phyloP scores from a whole-genome alignment of 768 basidiomycete species.

The Kwoniella pini region DNA sequence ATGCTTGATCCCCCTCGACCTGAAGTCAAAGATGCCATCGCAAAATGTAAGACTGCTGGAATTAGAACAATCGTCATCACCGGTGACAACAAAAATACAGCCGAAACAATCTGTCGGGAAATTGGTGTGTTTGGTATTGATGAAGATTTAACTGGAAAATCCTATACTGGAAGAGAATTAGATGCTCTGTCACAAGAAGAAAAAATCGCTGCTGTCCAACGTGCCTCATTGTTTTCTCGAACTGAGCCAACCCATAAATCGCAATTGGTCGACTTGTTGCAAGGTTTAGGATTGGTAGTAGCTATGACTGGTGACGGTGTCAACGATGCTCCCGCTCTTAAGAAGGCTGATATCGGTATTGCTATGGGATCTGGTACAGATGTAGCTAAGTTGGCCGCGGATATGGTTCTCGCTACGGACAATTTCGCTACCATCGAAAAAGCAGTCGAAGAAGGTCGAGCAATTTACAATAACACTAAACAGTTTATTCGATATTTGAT shows the following conservation, averaged over 20 bases:
- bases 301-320: conserved; percentile 97
- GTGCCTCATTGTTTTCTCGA: conserved; percentile 84
- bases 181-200: conserved; percentile 77
- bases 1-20: conserved; percentile 98
- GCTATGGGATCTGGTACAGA: conserved; percentile 99
- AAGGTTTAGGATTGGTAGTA: conserved; percentile 86
- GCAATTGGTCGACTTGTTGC: conserved; percentile 89
- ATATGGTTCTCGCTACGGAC: conserved; percentile 78
- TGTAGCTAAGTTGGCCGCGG: conserved; percentile 94
- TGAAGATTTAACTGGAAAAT: conserved; percentile 91
- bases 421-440: conserved; percentile 97
- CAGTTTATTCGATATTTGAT: conserved; percentile 98
- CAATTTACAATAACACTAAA: conserved; percentile 99
- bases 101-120: conserved; percentile 93
- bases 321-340: conserved; percentile 95
- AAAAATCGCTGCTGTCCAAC: conserved; percentile 81
- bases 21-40: conserved; percentile 81
- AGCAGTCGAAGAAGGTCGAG: conserved; percentile 94
- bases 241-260: conserved; percentile 95
- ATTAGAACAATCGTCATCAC: conserved; percentile 97
- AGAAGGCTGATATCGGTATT: conserved; percentile 96
- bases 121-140: conserved; percentile 87
- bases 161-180: conserved; percentile 89
- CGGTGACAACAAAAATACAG: conserved; percentile 96
- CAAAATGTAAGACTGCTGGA: conserved; percentile 86